phyloP scores from a whole-genome alignment of 2,329 filamentous ascomycete species.

The Fusarium graminum region DNA sequence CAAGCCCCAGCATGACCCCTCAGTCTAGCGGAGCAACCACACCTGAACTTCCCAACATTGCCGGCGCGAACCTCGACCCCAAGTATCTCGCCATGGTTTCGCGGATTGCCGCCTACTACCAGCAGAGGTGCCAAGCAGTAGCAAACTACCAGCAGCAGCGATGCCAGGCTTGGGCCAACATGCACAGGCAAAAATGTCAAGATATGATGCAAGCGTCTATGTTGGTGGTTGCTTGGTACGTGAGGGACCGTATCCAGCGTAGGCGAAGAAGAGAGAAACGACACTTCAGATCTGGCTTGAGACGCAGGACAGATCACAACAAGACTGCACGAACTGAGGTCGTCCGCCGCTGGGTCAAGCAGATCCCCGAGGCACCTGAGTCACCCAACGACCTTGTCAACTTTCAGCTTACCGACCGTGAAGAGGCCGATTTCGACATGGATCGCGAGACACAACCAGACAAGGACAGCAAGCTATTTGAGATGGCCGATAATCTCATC shows the following conservation, averaged over 20 bases:
- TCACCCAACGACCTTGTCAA: constrained; percentile 50
- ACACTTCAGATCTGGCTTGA: constrained; percentile 57
- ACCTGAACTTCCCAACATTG: constrained; percentile 41
- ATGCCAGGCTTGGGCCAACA: constrained; percentile 62
- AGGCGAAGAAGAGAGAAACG: constrained; percentile 58
- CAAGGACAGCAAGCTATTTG: constrained; percentile 59
- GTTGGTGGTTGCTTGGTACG: constrained; percentile 64
- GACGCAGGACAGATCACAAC: constrained; percentile 50
- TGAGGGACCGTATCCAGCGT: constrained; percentile 61
- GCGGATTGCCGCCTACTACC: constrained; percentile 63
- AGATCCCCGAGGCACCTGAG: constrained; percentile 54
- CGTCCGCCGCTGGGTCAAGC: constrained; percentile 60
- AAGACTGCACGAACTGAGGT: constrained; percentile 57
- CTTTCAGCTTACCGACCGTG: constrained; percentile 52
- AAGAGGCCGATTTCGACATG: constrained; percentile 58
- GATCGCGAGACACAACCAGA: constrained; percentile 57
- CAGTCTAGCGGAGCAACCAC: constrained; percentile 40
- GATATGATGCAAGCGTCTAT: constrained; percentile 64
- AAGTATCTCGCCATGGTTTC: constrained; percentile 61
- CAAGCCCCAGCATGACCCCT: constrained; percentile 35
- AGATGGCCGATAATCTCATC: constrained; percentile 62
- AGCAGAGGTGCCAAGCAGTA: constrained; percentile 62
- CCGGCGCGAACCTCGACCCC: constrained; percentile 54
- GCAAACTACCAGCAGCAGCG: constrained; percentile 62
- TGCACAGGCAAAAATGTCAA: constrained; percentile 62